Evolutionary conservation across 225 moss, liverwort and hornwort genomes (phyloP), one percentile per base, ranked within the genome.

Genomic region (Thuidium tamariscinum): DNA sequence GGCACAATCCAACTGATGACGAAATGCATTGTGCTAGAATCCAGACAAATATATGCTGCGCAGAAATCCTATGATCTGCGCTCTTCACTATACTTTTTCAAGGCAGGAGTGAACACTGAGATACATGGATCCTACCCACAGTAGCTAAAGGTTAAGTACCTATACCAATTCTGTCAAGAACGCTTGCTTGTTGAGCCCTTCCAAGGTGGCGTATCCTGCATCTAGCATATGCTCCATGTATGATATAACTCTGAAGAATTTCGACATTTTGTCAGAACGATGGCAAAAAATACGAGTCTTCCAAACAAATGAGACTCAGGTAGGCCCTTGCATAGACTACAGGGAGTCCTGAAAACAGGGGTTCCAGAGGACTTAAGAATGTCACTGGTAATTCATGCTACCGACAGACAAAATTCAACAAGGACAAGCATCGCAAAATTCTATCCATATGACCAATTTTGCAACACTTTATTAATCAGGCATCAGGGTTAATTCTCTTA

Each of bases 81-180:
- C 34, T 84, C 54, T 51, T 86, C 59, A 30, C 75, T 32, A 19
- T 34, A 56, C 63, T 36, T 21, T 64, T 61, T 64, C n/a, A 48
- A 64, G 71, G 76, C 32, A 76, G 55, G 10, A 44, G 52, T 16
- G 79, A 68, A 66, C 61, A 63, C 32, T 67, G 69, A 44, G 49
- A 91, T 64, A 72, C 49, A 81, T 10, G 25, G n/a, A 80, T 77
- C 70, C 88, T 74, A 80, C 73, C 76, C 61, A 85, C 82, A 81
- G 59, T n/a, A 86, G 87, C 90, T 86, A 91, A 87, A 83, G 91
- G 93, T 91, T 90, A 55, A 89, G 93, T 90, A 93, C 89, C 89
- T 91, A 89, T 93, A 97, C 97, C 95, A 97, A 89, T 93, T 97
- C 95, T 91, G 96, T 95, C 95, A 97, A 93, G 81, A 96, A 98